Base-by-base conservation (phyloP, 345 rosid species). In the Gossypium australe region DNA sequence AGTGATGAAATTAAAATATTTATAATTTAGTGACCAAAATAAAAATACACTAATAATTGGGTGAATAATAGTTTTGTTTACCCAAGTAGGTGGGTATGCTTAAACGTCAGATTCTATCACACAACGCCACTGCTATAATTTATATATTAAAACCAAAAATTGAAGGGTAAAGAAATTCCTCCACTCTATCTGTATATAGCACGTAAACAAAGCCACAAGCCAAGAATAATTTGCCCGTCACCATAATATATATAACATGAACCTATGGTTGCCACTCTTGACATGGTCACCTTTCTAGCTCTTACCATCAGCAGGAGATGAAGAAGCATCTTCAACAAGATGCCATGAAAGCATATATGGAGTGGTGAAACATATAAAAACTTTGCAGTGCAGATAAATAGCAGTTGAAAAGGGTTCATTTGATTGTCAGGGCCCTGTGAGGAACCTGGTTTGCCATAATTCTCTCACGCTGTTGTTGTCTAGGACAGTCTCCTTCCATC, bases 381-480 rank as follows among this genome's bases (percentile, higher is more conserved):
- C 47, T 22, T 1, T 4, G 34, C 20, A 14, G 22, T 60, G 17
- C 18, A 12, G 1, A 59, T 27, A 34, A 3, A 29, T 51, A 65
- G 8, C 56, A 67, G 9, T 27, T 22, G 5, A 57, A 24, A 20
- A 4, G 18, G 41, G 51, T 74, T 69, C 78, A 82, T 68, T 70
- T 73, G 75, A 77, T 82, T 41, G 78, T 74, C 14, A 79, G 65
- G 57, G 75, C 74, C 43, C 76, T 76, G 53, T 75, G 64, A n/a
- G 77, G 63, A 63, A 53, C 64, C 55, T 27, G 24, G 13, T 18
- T 62, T 18, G 17, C 64, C 49, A 65, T 49, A 7, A 75, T 65
- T 41, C 77, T 65, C 17, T 64, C 63, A 17, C 34, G 72, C 72
- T 75, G 71, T 71, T 75, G 71, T 9, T 75, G 71, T 9, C 63